phyloP scores from a whole-genome alignment of 2,329 filamentous ascomycete species.

The Xylariaceae sp. region DNA sequence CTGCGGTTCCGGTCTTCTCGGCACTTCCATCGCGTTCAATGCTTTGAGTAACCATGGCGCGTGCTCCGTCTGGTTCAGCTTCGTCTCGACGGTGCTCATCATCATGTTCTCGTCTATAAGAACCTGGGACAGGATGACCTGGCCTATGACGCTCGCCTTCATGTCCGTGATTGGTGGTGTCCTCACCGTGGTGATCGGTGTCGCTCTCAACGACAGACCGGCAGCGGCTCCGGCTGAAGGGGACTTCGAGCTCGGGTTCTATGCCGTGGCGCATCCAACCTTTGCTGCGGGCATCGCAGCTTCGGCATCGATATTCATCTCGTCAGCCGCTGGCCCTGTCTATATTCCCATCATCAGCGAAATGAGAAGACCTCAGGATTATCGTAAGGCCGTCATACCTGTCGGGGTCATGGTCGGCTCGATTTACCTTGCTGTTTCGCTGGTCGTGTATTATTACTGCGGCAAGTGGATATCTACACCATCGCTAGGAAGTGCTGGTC shows the following conservation, averaged over 20 bases:
- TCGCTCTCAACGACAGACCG: slow-evolving; percentile 48
- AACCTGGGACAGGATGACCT: slow-evolving; percentile 14
- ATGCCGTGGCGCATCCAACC: slow-evolving; percentile 44
- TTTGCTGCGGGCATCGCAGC: slow-evolving; percentile 53
- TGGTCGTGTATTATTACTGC: not conserved
- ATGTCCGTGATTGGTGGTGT: slow-evolving; percentile 46
- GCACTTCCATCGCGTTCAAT: slow-evolving; percentile 19
- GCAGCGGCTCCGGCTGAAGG: slow-evolving; percentile 53
- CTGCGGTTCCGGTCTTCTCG: slow-evolving; percentile 17
- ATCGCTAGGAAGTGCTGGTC: not conserved
- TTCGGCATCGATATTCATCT: slow-evolving; percentile 50
- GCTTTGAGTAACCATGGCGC: slow-evolving; percentile 22
- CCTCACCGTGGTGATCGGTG: slow-evolving; percentile 30
- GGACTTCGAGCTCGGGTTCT: slow-evolving; percentile 50
- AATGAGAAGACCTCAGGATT: slow-evolving; percentile 21
- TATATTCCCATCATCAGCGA: slow-evolving; percentile 56
- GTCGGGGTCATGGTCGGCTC: not conserved
- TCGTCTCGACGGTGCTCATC: slow-evolving; percentile 20
- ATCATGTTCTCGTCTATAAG: slow-evolving; percentile 16
- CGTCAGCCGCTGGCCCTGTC: slow-evolving; percentile 45
- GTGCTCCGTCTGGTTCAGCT: slow-evolving; percentile 22
- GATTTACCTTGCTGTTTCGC: not conserved
- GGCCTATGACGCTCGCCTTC: slow-evolving; percentile 38
- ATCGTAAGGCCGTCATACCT: not conserved
- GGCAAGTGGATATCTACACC: not conserved